Evolutionary conservation across 306 rosid genomes (phyloP), one percentile per base, ranked within the genome.

Genomic region (Vigna mungo): DNA sequence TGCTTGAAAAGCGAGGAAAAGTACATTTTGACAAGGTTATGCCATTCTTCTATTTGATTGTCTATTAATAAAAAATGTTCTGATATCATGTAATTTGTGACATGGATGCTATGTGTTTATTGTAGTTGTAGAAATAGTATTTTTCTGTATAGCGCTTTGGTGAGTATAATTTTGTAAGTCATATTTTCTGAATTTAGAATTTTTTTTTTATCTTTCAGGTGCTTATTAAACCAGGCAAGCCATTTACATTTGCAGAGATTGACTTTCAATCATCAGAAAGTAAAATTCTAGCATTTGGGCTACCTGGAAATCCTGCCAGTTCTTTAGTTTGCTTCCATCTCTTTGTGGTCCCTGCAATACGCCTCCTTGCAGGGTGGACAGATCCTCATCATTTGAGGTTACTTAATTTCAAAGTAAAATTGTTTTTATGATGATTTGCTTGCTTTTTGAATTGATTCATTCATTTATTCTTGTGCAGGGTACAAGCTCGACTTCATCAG

Each of bases 301-400:
- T 94, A 72, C 98, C 98, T 14, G 98, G 98, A 84, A 94, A 94
- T 84, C 98, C 98, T 27, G 96, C 82, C 69, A 92, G 98, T 87
- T 85, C 92, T 82, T 13, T 88, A 51, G 98, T 94, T 63, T 90
- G 97, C 81, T 94, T 94, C 83, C 81, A 92, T 61, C 85, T 94
- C 81, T 94, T 90, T 85, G 98, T 92, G 54, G 95, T 94, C 69
- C 97, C 98, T 44, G 76, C 94, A 72, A 89, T 92, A 66, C 97
- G 89, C 77, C 81, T 63, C 7, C 95, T 94, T 72, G 87, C 97
- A 37, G 98, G 97, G 70, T 94, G 97, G 97, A 74, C 43, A 64
- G 85, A 90, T 75, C 93, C 96, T 72, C 93, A 87, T 83, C 86
- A 78, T 75, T 75, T 80, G 72, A 92, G 97, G 98, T 94, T 78